Evolutionary conservation across 345 rosid genomes (phyloP).

Genomic region (Corymbia maculata): DNA sequence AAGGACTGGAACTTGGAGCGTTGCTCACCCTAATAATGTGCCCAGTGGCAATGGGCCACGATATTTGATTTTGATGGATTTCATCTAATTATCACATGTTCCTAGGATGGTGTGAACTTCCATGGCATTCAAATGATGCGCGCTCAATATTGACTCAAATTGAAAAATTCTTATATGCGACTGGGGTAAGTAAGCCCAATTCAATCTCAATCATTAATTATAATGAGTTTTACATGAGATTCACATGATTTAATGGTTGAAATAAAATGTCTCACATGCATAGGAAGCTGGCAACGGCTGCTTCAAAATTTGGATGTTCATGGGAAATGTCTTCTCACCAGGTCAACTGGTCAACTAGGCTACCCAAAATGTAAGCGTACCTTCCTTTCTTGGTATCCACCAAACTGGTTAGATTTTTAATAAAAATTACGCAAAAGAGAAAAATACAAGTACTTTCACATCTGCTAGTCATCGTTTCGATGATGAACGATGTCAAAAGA

Average conservation of each 20-base stretch:
- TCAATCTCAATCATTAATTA: too few species aligned
- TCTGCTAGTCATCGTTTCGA: not conserved
- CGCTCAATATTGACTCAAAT: not conserved
- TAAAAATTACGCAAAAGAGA: not conserved
- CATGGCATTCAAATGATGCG: not conserved
- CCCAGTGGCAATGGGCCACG: not conserved
- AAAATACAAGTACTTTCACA: not conserved
- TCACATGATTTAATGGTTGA: not conserved
- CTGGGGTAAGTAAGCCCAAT: not conserved
- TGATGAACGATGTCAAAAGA: not conserved
- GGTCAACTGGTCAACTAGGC: not conserved
- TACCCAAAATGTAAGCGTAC: not conserved
- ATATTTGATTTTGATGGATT: not conserved
- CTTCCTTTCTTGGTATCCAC: not conserved
- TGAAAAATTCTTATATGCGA: not conserved
- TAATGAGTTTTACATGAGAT: not conserved
- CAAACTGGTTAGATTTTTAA: not conserved
- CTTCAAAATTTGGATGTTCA: not conserved
- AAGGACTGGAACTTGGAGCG: not conserved
- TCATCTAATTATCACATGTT: not conserved
- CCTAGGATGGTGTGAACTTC: not conserved
- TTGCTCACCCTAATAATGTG: not conserved
- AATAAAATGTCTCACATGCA: not conserved
- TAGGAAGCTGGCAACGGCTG: too few species aligned
- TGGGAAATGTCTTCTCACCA: not conserved